Base-by-base conservation (phyloP, 2,329 filamentous ascomycete genomes). In the Sordariomycetes sp. region DNA sequence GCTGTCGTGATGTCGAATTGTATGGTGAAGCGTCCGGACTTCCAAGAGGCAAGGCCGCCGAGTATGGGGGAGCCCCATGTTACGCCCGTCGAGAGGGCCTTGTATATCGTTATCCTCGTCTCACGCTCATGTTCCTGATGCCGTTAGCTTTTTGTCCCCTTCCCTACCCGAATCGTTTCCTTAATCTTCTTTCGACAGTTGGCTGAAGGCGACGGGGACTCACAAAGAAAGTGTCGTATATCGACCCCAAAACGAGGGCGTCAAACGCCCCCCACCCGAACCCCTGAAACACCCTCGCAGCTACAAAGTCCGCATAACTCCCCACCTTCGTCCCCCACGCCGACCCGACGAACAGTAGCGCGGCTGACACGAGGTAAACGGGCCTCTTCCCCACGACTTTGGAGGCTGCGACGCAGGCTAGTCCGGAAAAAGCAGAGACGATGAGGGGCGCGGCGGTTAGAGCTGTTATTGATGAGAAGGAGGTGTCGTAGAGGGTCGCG, bases 221-320 rank as follows among this genome's bases (percentile, higher is more conserved):
- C 65, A 81, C 79, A 63, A 79, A 82, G 64, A 75, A 83, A 1
- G 76, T 77, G 61, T 84, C 80, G 53, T 79, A 73, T 54, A 84
- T 76, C 1, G 76, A 77, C 1, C 72, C 73, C 35, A 76, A 66
- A 34, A 80, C 69, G 45, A 83, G 65, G 5, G 73, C 75, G 61
- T 84, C 80, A 59, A 82, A 80, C 12, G 76, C 74, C 6, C 80
- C 80, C 76, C 80, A 81, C n/a, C 76, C 80, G 0, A 83, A 57
- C 1, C 79, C 79, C 62, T 82, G 78, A 36, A 83, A 70, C 20
- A 80, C 63, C 10, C 80, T 72, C 2, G 78, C 75, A 0, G 71
- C 72, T 72, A 82, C 74, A 62, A 75, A 76, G 57, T 76, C 69
- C 10, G 66, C 68, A 57, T 74, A 77, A 60, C 65, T 72, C 53